Evolutionary conservation across 2,329 filamentous ascomycete species (phyloP).

Genomic region (Neofusicoccum parvum): DNA sequence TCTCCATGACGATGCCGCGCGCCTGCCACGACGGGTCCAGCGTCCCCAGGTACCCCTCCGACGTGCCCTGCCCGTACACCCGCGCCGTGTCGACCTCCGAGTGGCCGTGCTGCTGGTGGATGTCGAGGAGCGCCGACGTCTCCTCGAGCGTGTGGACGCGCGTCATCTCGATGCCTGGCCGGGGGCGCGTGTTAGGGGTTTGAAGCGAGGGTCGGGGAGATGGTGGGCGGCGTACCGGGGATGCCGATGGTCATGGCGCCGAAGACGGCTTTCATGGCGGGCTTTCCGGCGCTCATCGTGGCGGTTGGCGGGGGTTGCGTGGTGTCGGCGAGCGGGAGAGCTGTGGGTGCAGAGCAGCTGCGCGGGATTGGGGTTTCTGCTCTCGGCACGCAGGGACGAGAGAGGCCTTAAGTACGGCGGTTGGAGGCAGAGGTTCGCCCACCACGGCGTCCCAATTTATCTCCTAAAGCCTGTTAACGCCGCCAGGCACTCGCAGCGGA

Average conservation of each 20-base stretch:
- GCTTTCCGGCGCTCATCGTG: neutral
- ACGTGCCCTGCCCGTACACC: slow-evolving; percentile 41
- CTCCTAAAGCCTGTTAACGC: no score
- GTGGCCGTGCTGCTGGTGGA: slow-evolving; percentile 35
- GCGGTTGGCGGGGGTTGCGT: neutral
- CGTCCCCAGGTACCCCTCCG: slow-evolving; percentile 51
- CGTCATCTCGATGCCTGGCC: slow-evolving; percentile 28
- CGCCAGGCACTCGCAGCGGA: no score
- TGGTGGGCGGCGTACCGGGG: slow-evolving; percentile 26
- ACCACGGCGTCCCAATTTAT: no score
- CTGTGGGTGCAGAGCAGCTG: no score
- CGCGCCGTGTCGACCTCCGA: slow-evolving; percentile 42
- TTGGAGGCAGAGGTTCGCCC: no score
- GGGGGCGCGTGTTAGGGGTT: no score
- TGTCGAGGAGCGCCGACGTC: slow-evolving; percentile 32
- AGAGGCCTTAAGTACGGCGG: no score
- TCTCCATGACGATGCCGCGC: slow-evolving; percentile 46
- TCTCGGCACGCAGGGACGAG: no score
- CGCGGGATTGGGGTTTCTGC: no score
- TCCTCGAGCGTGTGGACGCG: slow-evolving; percentile 26
- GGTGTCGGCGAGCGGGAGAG: no score
- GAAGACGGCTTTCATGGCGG: slow-evolving; percentile 33
- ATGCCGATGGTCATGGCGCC: slow-evolving; percentile 45
- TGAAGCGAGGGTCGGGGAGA: no score
- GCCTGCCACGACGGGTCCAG: slow-evolving; percentile 38